Evolutionary conservation across 352 stramenopile genomes (phyloP), one percentile per base, ranked within the genome.

Genomic region (Phytophthora palmivora): DNA sequence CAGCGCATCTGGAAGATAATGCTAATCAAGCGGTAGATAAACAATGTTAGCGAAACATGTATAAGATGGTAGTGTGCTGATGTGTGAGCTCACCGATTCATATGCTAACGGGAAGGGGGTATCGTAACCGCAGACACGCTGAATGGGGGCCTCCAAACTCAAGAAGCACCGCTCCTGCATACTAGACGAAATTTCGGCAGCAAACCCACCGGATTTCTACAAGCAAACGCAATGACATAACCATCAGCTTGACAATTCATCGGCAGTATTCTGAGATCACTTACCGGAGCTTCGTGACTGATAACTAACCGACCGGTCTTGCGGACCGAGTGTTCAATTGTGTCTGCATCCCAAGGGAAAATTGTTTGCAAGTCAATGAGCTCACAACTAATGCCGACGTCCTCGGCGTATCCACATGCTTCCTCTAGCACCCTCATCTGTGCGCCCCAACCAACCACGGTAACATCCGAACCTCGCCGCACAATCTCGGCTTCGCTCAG

Each of bases 331-430:
- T 97, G 75, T 49, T 92, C 85, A 50, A 99, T 93, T 0, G 89
- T 97, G 61, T 98, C 92, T 22, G 89, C 82, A 44, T 99, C 97
- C 97, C 97, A 99, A 3, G 97, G 97, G 32, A 98, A 77, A 32
- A 99, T 97, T n/a, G 97, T 99, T 68, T 98, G 93, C 37, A 99
- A 77, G 72, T 99, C 97, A 57, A 99, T 99, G 6, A 99, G 75
- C 74, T 99, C 97, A 65, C 96, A 99, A 54, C 85, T 95, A 58
- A 99, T 98, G 3, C 96, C 96, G 21, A 98, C 60, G 36, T 97
- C 78, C 32, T 94, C 80, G 4, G 96, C 94, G 47, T 97, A 88
- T 32, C 92, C 84, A 52, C 89, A 88, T 2, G 90, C 91, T 60
- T 94, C 76, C 61, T 91, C 76, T 2, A 95, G 72, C 38, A 98